Evolutionary conservation across 129 eudicot genomes (phyloP).

Genomic region (Artemisia annua): DNA sequence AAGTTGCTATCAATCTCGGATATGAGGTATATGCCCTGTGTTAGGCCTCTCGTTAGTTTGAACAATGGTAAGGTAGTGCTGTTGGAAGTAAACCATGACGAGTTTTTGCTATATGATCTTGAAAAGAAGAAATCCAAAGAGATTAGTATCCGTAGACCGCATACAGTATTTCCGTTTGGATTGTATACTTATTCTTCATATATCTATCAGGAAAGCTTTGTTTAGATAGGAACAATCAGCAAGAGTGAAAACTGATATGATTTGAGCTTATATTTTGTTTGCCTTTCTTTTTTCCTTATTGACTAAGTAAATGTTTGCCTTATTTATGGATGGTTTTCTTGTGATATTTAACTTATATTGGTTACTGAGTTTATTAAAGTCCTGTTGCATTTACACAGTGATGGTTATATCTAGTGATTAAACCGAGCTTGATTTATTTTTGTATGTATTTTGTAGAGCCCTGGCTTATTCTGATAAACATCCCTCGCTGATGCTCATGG

Average conservation of each 20-base stretch:
- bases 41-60: conserved; percentile 8
- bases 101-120: conserved; percentile 19
- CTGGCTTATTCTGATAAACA: not conserved
- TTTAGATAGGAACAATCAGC: conserved; percentile 14
- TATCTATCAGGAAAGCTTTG: conserved; percentile 24
- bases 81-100: conserved; percentile 11
- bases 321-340: conserved; percentile 11
- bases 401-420: not conserved
- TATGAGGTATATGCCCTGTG: not conserved
- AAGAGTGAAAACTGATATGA: conserved; percentile 15
- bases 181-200: not conserved
- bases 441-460: not conserved
- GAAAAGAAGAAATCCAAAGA: conserved; percentile 10
- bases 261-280: not conserved
- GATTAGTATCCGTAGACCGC: not conserved
- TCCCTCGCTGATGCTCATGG: not conserved
- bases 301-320: not conserved
- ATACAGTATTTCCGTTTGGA: no score
- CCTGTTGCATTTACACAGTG: not conserved
- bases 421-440: not conserved
- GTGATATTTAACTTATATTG: conserved; percentile 4
- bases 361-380: conserved; percentile 2
- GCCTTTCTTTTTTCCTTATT: not conserved
- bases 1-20: conserved; percentile 3
- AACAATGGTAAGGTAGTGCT: conserved; percentile 19